Evolutionary conservation across 768 basidiomycete species (phyloP), one percentile per base, ranked within the genome.

Genomic region (Collybiopsis confluens): DNA sequence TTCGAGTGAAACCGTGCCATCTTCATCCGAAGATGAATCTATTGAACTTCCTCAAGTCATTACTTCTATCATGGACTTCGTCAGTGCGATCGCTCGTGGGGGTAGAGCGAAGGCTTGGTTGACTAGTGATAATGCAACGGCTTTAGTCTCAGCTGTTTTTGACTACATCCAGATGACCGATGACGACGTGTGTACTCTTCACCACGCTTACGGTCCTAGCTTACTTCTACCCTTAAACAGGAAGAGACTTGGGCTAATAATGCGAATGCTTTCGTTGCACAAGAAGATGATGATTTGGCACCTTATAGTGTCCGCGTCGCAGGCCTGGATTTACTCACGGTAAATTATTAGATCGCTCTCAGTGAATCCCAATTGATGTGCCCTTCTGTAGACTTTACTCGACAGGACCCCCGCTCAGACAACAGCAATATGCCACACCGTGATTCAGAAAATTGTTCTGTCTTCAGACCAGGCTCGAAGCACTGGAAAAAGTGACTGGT

Each of bases 271-370:
- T 98, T 98, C 62, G 85, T 98, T 27, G 87, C 88, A 23, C 92
- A 98, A 64, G 95, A 98, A 63, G 92, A 97, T 51, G 96, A 98
- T 56, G 93, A 96, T 57, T 85, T 85, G 1, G 83, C 89, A 50
- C 65, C 77, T 1, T 95, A 93, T 64, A 90, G 89, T 52, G 78
- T 92, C 30, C 80, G 97, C 33, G 81, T 91, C 2, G 88, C 91
- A 3, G 86, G 86, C 2, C 86, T 93, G 60, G 96, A 98, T 62
- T 69, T 98, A 33, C 70, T 96, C 47, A 77, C 78, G 28, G 95
- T 97, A 66, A 28, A 67, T 64, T 7, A 21, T 28, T 38, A 43
- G n/a, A 18, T 40, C 15, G 8, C 4, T 10, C 5, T 10, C 20
- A 18, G 10, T 38, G 13, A 7, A n/a, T 23, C 15, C 27, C n/a